Percentiles rank a stretch among this genome's conserved stretches.
These are phyloP conservation scores for Firmiana major DNA, from an alignment of 345 rosid genomes.

Conservation along the genomic window DNA sequence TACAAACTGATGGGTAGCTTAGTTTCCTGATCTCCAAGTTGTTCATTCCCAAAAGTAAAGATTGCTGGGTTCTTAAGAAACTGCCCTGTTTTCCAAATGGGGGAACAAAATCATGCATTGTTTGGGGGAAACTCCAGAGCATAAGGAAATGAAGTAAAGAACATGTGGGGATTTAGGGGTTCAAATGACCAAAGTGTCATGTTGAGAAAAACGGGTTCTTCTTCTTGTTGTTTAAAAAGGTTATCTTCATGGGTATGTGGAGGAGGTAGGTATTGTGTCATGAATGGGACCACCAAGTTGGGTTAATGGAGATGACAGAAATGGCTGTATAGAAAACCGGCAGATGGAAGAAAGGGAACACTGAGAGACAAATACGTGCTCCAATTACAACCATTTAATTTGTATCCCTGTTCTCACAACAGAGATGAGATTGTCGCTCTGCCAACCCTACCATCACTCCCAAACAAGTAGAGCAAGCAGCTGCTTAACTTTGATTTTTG, in stretches of 20 bases:
- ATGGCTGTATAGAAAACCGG: conserved; percentile 32
- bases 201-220: no score
- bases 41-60: background rate
- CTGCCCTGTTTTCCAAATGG: conserved; percentile 1
- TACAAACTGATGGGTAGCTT: background rate
- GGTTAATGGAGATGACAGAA: conserved; percentile 17
- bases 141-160: background rate
- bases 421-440: conserved; percentile 38
- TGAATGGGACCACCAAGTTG: conserved; percentile 42
- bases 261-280: conserved; percentile 25
- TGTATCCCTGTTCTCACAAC: conserved; percentile 46
- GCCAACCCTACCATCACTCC: conserved; percentile 21
- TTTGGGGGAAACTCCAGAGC: conserved; percentile 9
- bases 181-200: conserved; percentile 9
- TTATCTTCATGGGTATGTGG: conserved; percentile 25
- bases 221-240: background rate
- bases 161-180: conserved; percentile 7
- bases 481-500: background rate
- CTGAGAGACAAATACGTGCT: conserved; percentile 40
- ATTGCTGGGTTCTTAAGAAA: background rate
- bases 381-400: conserved; percentile 52
- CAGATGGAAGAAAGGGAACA: conserved; percentile 57
- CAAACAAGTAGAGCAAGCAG: background rate
- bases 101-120: conserved; percentile 13
- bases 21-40: background rate